Percentiles rank a stretch among this genome's conserved stretches.
These are phyloP conservation scores for Xylaria intraflava DNA, from an alignment of 495 filamentous ascomycete species.

Conservation along the genomic window DNA sequence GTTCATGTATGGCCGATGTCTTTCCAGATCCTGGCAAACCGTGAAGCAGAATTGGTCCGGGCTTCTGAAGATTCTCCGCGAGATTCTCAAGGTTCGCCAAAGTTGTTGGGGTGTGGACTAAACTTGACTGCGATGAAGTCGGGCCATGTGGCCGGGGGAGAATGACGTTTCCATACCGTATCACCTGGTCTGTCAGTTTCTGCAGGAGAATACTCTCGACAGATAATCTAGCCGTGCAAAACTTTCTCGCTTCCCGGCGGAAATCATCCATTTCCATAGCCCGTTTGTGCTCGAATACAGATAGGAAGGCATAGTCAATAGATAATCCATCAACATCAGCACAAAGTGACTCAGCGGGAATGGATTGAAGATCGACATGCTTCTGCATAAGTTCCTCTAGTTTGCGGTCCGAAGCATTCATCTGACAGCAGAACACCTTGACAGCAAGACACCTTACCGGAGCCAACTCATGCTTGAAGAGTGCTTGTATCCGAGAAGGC, in stretches of 20 bases:
- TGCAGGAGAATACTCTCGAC: conserved; percentile 19
- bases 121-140: conserved; percentile 40
- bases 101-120: conserved; percentile 70
- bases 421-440: conserved; percentile 67
- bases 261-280: conserved; percentile 34
- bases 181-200: conserved; percentile 35
- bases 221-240: conserved; percentile 15
- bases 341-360: conserved; percentile 38
- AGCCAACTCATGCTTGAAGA: conserved; percentile 55
- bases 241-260: conserved; percentile 24
- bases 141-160: conserved; percentile 57
- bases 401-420: conserved; percentile 73
- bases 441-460: conserved; percentile 74
- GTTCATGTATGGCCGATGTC: conserved; percentile 74
- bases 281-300: conserved; percentile 66
- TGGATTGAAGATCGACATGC: conserved; percentile 50
- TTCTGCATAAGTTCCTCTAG: conserved; percentile 60
- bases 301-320: conserved; percentile 81
- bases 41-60: conserved; percentile 68
- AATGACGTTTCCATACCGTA: conserved; percentile 53
- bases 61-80: conserved; percentile 54
- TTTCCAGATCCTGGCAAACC: conserved; percentile 87
- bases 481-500: conserved; percentile 57
- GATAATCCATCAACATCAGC: conserved; percentile 68
- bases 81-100: conserved; percentile 61